A percentile compares a stretch with the other conserved stretches of the same genome.
Evolutionary conservation across 164 flowering plant genomes (phyloP).

Genomic region (Pachysandra terminalis): DNA sequence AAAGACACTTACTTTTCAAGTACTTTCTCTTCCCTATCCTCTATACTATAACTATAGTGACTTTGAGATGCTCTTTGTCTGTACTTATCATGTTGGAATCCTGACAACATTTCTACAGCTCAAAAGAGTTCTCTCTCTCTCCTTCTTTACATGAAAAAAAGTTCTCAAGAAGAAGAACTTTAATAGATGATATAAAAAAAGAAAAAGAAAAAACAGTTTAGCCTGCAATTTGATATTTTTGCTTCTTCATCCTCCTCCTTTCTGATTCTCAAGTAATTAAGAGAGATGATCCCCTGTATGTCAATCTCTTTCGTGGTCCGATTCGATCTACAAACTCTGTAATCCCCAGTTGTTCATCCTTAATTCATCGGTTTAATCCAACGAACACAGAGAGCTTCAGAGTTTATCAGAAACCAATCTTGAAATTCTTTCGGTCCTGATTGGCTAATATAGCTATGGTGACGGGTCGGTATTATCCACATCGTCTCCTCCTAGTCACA

Average conservation of each 20-base stretch:
- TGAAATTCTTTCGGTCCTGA: too few species aligned
- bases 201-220: not conserved
- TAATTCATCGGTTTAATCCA: not conserved
- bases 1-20: too few species aligned
- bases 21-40: constrained; percentile 18
- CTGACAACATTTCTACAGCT: constrained; percentile 12
- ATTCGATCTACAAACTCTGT: not conserved
- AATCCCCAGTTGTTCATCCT: not conserved
- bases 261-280: too few species aligned
- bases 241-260: too few species aligned
- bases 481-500: constrained; percentile 16
- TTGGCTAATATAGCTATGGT: not conserved
- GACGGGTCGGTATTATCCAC: constrained; percentile 4
- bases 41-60: constrained; percentile 4
- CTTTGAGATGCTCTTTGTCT: constrained; percentile 17
- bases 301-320: constrained; percentile 14
- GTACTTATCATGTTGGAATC: constrained; percentile 20
- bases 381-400: too few species aligned
- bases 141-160: constrained; percentile 1
- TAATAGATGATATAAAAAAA: not conserved
- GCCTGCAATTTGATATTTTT: too few species aligned
- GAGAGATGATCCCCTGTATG: not conserved
- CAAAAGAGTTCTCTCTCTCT: constrained; percentile 11
- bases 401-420: not conserved
- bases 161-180: not conserved